Evolutionary conservation across 352 stramenopile genomes (phyloP).

Genomic region (Pythium grandisporangium): DNA sequence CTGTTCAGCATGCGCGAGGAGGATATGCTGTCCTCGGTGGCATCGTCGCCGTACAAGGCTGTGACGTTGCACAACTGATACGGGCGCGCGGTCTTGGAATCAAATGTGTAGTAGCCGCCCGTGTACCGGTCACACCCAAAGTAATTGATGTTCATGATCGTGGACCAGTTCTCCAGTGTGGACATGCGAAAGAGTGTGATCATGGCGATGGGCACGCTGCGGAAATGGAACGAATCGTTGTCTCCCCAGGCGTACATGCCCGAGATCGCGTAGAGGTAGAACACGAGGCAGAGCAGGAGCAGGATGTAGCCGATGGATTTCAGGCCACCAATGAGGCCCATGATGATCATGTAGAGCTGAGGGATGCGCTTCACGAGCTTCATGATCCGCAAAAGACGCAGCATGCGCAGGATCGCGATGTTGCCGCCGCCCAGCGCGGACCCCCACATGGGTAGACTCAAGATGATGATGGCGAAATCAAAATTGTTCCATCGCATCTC

Average conservation of each 20-base stretch:
- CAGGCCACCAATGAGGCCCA: constrained; percentile 81
- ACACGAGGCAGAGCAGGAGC: constrained; percentile 78
- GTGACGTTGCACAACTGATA: constrained; percentile 65
- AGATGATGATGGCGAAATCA: constrained; percentile 77
- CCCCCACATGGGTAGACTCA: constrained; percentile 65
- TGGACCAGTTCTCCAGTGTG: constrained; percentile 75
- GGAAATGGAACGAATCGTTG: constrained; percentile 85
- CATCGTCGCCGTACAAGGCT: constrained; percentile 38
- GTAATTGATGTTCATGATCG: constrained; percentile 82
- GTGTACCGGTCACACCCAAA: constrained; percentile 57
- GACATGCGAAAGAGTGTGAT: constrained; percentile 79
- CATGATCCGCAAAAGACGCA: constrained; percentile 84
- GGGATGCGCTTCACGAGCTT: constrained; percentile 87
- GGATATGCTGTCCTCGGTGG: constrained; percentile 20
- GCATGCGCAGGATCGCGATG: constrained; percentile 77
- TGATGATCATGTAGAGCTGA: constrained; percentile 88
- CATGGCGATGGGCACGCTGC: constrained; percentile 69
- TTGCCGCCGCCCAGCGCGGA: constrained; percentile 44
- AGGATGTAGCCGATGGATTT: constrained; percentile 89
- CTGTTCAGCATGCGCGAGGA: constrained; percentile 36
- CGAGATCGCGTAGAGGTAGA: constrained; percentile 88
- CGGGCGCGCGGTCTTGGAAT: constrained; percentile 18
- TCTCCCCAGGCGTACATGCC: constrained; percentile 85
- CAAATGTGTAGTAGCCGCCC: constrained; percentile 56
- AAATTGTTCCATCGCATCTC: constrained; percentile 83